Evolutionary conservation across 345 rosid species (phyloP).

Genomic region (Linum lewisii): DNA sequence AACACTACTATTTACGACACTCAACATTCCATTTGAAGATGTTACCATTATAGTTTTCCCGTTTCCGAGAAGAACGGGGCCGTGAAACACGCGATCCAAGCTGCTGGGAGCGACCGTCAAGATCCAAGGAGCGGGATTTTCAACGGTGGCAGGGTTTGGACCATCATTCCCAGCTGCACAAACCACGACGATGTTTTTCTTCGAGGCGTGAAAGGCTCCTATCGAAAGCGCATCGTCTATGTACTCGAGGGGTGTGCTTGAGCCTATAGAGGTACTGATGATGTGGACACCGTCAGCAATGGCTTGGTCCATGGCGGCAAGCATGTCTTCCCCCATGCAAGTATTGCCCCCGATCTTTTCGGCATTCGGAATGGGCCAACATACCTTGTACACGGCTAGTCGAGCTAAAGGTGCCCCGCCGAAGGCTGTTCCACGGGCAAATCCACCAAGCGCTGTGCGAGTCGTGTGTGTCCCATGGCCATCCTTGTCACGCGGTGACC

Average conservation of each 20-base stretch:
- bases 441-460: conserved; percentile 61
- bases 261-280: conserved; percentile 58
- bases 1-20: too few species aligned
- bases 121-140: conserved; percentile 74
- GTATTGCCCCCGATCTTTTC: conserved; percentile 35
- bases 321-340: conserved; percentile 58
- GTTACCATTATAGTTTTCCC: conserved; percentile 42
- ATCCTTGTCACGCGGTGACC: conserved; percentile 58
- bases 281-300: conserved; percentile 67
- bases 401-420: conserved; percentile 79
- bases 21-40: too few species aligned
- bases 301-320: conserved; percentile 82
- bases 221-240: conserved; percentile 38
- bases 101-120: conserved; percentile 73
- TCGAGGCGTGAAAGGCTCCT: conserved; percentile 57
- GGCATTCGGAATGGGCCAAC: conserved; percentile 59
- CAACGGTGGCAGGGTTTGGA: conserved; percentile 44
- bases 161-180: conserved; percentile 70
- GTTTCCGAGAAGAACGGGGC: conserved; percentile 50
- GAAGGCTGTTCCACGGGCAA: conserved; percentile 51
- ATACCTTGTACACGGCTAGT: conserved; percentile 72
- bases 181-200: conserved; percentile 48
- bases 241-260: conserved; percentile 6
- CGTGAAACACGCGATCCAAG: conserved; percentile 47
- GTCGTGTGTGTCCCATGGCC: conserved; percentile 93